Evolutionary conservation across 83 land plant species (phyloP).

Genomic region (Picea engelmannii): DNA sequence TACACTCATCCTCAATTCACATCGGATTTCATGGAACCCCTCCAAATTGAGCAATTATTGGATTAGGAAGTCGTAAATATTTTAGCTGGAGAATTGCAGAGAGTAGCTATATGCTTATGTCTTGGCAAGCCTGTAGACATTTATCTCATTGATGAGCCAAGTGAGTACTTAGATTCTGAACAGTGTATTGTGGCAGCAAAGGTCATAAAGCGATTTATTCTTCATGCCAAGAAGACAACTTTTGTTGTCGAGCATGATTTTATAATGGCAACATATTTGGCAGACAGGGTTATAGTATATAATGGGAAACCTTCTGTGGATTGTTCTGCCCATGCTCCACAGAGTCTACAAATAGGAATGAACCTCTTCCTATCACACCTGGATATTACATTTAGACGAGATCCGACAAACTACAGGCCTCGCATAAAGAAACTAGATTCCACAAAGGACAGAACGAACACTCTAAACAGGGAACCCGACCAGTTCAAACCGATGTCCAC

Average conservation of each 20-base stretch:
- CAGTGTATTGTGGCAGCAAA: no score
- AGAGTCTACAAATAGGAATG: constrained; percentile 92
- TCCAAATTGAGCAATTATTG: constrained; percentile 87
- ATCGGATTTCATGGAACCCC: no score
- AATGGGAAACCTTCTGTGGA: constrained; percentile 89
- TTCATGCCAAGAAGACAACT: constrained; percentile 23
- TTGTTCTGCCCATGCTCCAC: constrained; percentile 89
- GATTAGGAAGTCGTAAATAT: constrained; percentile 96
- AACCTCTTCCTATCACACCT: constrained; percentile 96
- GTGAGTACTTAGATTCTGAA: no score
- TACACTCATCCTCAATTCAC: constrained; percentile 68
- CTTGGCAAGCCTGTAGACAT: constrained; percentile 71
- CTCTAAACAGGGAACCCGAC: no score
- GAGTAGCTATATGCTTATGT: constrained; percentile 94
- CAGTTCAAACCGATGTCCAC: no score
- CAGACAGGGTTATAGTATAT: constrained; percentile 30
- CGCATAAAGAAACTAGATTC: constrained; percentile 93
- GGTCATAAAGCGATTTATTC: constrained; percentile 86
- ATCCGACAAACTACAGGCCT: constrained; percentile 92
- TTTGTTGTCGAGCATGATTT: constrained; percentile 99
- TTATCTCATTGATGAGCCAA: not conserved
- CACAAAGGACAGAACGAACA: constrained; percentile 88
- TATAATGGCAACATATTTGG: constrained; percentile 51
- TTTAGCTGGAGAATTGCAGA: constrained; percentile 97
- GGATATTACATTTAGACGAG: constrained; percentile 92